Percentiles rank a stretch among this genome's conserved stretches.
These are phyloP conservation scores for Hansfordia pulvinata DNA, from an alignment of 2,329 filamentous ascomycete genomes.

Conservation along the genomic window DNA sequence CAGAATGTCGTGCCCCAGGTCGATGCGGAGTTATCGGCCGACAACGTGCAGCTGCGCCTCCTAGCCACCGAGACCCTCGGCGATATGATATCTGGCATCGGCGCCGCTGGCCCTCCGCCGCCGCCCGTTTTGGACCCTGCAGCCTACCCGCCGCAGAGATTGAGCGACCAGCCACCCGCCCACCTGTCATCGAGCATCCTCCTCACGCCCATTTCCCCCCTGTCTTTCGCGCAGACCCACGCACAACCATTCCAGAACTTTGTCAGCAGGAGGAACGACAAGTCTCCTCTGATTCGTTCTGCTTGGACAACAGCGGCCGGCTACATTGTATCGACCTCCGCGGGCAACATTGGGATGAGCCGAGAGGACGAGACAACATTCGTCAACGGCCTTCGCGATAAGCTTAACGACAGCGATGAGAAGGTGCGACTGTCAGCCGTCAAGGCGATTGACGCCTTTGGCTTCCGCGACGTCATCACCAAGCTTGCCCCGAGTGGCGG, in stretches of 20 bases:
- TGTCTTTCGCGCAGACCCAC: slow-evolving; percentile 80
- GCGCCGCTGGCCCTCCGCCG: slow-evolving; percentile 74
- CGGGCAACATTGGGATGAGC: slow-evolving; percentile 77
- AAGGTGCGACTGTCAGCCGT: slow-evolving; percentile 85
- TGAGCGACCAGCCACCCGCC: slow-evolving; percentile 41
- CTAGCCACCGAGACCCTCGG: slow-evolving; percentile 90
- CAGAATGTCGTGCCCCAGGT: slow-evolving; percentile 90
- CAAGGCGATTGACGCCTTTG: slow-evolving; percentile 68
- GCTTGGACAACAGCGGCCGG: slow-evolving; percentile 79
- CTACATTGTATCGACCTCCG: slow-evolving; percentile 80
- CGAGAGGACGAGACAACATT: slow-evolving; percentile 68
- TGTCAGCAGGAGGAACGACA: slow-evolving; percentile 74
- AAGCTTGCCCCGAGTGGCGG: slow-evolving; percentile 70
- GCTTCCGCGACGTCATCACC: slow-evolving; percentile 64
- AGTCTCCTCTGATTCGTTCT: slow-evolving; percentile 65
- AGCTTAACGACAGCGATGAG: slow-evolving; percentile 80
- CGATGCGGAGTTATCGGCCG: slow-evolving; percentile 80
- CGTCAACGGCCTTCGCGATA: slow-evolving; percentile 61
- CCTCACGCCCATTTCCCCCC: slow-evolving; percentile 71
- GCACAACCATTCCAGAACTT: slow-evolving; percentile 71
- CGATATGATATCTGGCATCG: slow-evolving; percentile 88
- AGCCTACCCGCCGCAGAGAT: slow-evolving; percentile 65
- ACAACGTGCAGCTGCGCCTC: slow-evolving; percentile 74
- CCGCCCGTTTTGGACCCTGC: slow-evolving; percentile 62
- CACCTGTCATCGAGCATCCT: slow-evolving; percentile 47